These are phyloP conservation scores for Hymenotorrendiella dingleyae DNA, from an alignment of 2,329 filamentous ascomycete species.

Conservation along the genomic window DNA sequence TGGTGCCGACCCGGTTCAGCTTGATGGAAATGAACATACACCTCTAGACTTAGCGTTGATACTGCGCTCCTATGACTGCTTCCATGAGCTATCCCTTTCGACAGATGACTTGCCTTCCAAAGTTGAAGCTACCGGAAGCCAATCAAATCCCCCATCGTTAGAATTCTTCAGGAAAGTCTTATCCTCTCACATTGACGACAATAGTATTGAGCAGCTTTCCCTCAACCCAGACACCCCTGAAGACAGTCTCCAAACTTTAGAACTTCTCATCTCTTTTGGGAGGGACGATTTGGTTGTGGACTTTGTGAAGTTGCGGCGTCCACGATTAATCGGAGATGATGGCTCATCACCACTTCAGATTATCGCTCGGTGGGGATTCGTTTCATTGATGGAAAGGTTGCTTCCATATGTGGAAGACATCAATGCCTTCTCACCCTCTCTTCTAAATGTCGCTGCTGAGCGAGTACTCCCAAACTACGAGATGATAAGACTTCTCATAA, in stretches of 20 bases:
- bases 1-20: too few species aligned
- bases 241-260: too few species aligned
- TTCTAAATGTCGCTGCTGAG: slow-evolving; percentile 3
- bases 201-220: too few species aligned
- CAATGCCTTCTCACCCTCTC: slow-evolving; percentile 5
- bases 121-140: too few species aligned
- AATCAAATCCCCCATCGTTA: too few species aligned
- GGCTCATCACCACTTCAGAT: background rate
- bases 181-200: too few species aligned
- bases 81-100: too few species aligned
- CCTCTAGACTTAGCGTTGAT: background rate
- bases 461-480: slow-evolving; percentile 2
- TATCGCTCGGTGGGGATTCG: slow-evolving; percentile 2
- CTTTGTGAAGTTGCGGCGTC: too few species aligned
- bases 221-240: too few species aligned
- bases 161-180: too few species aligned
- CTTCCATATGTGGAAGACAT: slow-evolving; percentile 3
- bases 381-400: slow-evolving; percentile 3
- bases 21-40: background rate
- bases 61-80: background rate
- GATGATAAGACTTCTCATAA: slow-evolving; percentile 5
- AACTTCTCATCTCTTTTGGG: background rate
- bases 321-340: background rate
- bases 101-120: too few species aligned
- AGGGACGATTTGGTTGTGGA: background rate